These are phyloP conservation scores for Colletotrichum acutatum DNA, from an alignment of 2,329 filamentous ascomycete genomes.

Conservation along the genomic window DNA sequence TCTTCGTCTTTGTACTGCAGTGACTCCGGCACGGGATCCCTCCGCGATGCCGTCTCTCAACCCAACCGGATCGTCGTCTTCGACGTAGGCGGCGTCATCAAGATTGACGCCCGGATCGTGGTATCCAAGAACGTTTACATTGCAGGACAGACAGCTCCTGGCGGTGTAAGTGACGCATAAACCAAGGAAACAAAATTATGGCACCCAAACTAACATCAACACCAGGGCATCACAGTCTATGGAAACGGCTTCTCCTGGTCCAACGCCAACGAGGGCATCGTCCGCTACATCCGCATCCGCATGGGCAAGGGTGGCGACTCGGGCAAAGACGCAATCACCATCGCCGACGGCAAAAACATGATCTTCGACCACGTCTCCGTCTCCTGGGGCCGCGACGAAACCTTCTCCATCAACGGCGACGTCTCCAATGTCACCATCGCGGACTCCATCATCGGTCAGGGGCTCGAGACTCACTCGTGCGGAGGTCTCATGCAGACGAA, in stretches of 20 bases:
- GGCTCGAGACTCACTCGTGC: constrained; percentile 63
- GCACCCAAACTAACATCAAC: constrained; percentile 6
- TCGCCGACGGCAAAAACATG: constrained; percentile 63
- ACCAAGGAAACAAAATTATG: too few species aligned
- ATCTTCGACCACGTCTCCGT: constrained; percentile 67
- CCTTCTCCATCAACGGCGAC: constrained; percentile 61
- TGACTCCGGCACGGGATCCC: constrained; percentile 59
- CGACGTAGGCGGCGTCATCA: constrained; percentile 60
- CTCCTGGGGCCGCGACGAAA: constrained; percentile 67
- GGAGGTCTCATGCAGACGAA: constrained; percentile 63
- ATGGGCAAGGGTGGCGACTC: constrained; percentile 62
- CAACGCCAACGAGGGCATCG: constrained; percentile 62
- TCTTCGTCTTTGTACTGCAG: constrained; percentile 30
- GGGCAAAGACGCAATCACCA: constrained; percentile 64
- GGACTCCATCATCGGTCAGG: constrained; percentile 64
- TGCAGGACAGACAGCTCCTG: constrained; percentile 61
- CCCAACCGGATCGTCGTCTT: constrained; percentile 62
- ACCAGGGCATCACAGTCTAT: constrained; percentile 59
- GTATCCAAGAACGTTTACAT: constrained; percentile 60
- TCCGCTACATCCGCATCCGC: constrained; percentile 65
- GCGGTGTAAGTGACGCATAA: constrained; percentile 55
- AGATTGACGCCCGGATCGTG: constrained; percentile 57
- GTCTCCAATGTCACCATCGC: constrained; percentile 62
- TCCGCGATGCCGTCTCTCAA: constrained; percentile 60
- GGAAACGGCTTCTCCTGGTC: constrained; percentile 65